phyloP scores from a whole-genome alignment of 164 flowering plant species.

The Hamamelis virginiana region DNA sequence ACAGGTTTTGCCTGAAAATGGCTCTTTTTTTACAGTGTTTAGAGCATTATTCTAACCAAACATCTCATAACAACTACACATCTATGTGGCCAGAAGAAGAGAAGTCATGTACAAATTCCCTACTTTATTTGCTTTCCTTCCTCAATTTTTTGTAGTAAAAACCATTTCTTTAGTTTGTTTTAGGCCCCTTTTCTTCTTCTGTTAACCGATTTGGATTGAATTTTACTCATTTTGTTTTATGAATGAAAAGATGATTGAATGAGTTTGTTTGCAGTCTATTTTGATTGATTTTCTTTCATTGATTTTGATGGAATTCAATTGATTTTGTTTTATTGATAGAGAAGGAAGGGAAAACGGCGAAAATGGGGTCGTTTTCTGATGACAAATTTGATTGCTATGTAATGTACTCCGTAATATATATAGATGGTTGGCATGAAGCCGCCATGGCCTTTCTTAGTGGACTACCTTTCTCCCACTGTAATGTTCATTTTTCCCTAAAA shows the following conservation, averaged over 20 bases:
- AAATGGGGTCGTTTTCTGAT: neutral
- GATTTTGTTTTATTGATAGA: neutral
- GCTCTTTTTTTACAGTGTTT: constrained; percentile 1
- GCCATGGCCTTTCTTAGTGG: constrained; percentile 17
- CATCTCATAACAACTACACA: neutral
- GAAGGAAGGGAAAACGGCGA: too few species aligned
- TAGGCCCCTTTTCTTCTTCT: neutral
- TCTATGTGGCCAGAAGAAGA: constrained; percentile 17
- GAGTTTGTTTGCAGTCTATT: neutral
- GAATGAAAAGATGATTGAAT: too few species aligned
- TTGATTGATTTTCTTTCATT: neutral
- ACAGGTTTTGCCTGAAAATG: constrained; percentile 2
- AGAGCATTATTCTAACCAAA: constrained; percentile 42
- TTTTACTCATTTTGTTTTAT: too few species aligned
- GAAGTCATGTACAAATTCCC: constrained; percentile 15
- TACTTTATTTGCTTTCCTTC: too few species aligned
- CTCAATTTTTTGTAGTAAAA: too few species aligned
- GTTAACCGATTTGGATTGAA: neutral
- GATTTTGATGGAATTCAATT: neutral
- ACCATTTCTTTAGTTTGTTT: too few species aligned
- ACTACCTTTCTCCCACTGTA: neutral
- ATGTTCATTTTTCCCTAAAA: neutral
- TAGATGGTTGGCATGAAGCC: constrained; percentile 20
- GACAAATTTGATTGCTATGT: neutral
- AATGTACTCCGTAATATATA: too few species aligned